Percentiles rank a stretch among this genome's conserved stretches.
Conservation (phyloP, 805 yeast species). For the Grigorovia transvaalensis region DNA sequence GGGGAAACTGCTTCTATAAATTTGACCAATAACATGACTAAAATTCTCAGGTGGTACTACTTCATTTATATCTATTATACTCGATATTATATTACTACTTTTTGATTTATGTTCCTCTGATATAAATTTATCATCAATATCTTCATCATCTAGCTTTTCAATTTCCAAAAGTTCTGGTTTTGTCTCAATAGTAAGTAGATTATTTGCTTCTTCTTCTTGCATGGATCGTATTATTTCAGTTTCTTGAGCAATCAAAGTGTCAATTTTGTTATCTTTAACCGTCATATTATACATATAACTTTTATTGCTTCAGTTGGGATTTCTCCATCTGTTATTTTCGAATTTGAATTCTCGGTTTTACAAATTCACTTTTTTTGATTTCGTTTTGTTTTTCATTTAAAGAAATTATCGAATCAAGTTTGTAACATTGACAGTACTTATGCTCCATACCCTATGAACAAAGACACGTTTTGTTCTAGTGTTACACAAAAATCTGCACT, state of each 20-base stretch:
- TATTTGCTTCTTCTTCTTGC: neutral
- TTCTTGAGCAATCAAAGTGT: neutral
- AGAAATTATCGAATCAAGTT: no score
- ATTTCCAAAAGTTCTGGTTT: neutral
- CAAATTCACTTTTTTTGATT: no score
- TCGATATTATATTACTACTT: neutral
- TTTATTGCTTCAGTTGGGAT: neutral
- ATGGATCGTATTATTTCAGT: constrained; percentile 1
- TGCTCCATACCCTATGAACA: no score
- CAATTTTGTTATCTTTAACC: neutral
- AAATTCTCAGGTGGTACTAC: constrained; percentile 79
- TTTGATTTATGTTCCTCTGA: constrained; percentile 15
- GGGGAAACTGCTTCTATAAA: constrained; percentile 87
- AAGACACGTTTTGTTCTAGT: no score
- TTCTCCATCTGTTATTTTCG: neutral
- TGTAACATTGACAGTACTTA: no score
- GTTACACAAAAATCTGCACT: no score
- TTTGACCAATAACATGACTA: constrained; percentile 64
- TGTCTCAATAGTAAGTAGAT: neutral
- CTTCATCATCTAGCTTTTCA: constrained; percentile 16
- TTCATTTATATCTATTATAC: constrained; percentile 1
- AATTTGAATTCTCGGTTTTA: no score
- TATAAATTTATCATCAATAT: constrained; percentile 14
- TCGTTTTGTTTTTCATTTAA: no score
- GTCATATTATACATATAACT: neutral